Base-by-base conservation (phyloP, 768 basidiomycete species). In the Omphalotus guepiniiformis region DNA sequence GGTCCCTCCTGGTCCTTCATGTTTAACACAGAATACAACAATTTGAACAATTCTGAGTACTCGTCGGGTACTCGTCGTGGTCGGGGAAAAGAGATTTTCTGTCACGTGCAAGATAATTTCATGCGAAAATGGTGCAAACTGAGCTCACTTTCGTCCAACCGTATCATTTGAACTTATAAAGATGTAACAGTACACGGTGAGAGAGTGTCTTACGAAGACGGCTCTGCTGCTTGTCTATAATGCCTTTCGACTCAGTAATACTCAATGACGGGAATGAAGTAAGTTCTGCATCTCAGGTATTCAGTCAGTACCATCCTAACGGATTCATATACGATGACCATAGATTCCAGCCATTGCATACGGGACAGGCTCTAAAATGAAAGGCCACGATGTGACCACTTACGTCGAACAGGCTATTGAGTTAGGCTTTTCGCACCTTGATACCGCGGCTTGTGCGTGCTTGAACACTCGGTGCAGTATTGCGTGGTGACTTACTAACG, bases 281-380 rank as follows among this genome's bases (percentile, higher is more conserved):
- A 28, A 6, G 56, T 50, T n/a, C n/a, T n/a, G n/a, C n/a, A n/a
- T n/a, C 2, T 36, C 1, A 4, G 1, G 7, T 25, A 8, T 5
- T 23, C 26, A 11, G 28, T 38, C 38, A 23, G 12, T 16, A 29
- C 26, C 8, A 5, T 49, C 19, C 6, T 22, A 39, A 4, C 50
- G 5, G 18, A 12, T 7, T 21, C 13, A 28, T 23, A 18, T 47
- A n/a, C n/a, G n/a, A n/a, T n/a, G n/a, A n/a, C n/a, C n/a, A n/a
- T n/a, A 83, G 79, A 76, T 85, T 37, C 83, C 83, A 11, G 61
- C 64, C 15, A 77, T 86, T 47, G 83, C 82, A 0, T 84, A 75
- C 59, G 83, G 83, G 1, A 77, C 82, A 82, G 82, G 6, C 71
- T 39, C 16, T 13, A 36, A 39, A 26, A 45, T 52, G 53, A 73